phyloP scores from a whole-genome alignment of 495 filamentous ascomycete genomes.

The Venustampulla echinocandica region DNA sequence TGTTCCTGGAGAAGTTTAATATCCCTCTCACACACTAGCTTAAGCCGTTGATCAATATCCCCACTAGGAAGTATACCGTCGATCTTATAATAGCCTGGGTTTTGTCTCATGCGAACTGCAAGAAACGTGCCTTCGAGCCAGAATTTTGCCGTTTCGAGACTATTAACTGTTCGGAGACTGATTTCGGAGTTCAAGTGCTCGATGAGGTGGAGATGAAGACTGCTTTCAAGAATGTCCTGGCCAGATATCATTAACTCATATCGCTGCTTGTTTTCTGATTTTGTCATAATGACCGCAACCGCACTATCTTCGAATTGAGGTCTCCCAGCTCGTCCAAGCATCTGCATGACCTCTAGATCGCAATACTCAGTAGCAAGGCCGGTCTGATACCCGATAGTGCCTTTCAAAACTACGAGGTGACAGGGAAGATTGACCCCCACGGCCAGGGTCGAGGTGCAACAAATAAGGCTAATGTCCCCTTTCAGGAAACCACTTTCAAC shows the following conservation, averaged over 20 bases:
- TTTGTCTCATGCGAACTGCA: constrained; percentile 69
- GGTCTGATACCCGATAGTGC: constrained; percentile 66
- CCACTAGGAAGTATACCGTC: constrained; percentile 33
- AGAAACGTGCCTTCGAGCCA: constrained; percentile 89
- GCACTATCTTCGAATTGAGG: constrained; percentile 89
- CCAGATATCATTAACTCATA: constrained; percentile 84
- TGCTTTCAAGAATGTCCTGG: constrained; percentile 77
- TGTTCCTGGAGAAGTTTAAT: constrained; percentile 58
- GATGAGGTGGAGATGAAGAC: constrained; percentile 76
- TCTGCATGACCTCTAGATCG: constrained; percentile 95
- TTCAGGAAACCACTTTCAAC: constrained; percentile 68
- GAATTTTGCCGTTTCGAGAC: constrained; percentile 59
- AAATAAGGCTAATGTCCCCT: constrained; percentile 78
- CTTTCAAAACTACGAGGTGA: constrained; percentile 88
- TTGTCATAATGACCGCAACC: constrained; percentile 80
- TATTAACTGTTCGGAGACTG: constrained; percentile 68
- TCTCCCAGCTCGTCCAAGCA: constrained; percentile 88
- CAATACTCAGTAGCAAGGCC: constrained; percentile 63
- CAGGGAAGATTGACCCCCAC: constrained; percentile 93
- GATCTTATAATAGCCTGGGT: constrained; percentile 72
- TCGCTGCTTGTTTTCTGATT: constrained; percentile 51
- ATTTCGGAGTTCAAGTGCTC: constrained; percentile 95
- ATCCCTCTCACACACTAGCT: constrained; percentile 73
- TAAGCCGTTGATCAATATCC: constrained; percentile 59
- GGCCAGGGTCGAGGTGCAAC: constrained; percentile 89